Evolutionary conservation across 768 basidiomycete genomes (phyloP), one percentile per base, ranked within the genome.

Genomic region (Candolleomyces efflorescens): DNA sequence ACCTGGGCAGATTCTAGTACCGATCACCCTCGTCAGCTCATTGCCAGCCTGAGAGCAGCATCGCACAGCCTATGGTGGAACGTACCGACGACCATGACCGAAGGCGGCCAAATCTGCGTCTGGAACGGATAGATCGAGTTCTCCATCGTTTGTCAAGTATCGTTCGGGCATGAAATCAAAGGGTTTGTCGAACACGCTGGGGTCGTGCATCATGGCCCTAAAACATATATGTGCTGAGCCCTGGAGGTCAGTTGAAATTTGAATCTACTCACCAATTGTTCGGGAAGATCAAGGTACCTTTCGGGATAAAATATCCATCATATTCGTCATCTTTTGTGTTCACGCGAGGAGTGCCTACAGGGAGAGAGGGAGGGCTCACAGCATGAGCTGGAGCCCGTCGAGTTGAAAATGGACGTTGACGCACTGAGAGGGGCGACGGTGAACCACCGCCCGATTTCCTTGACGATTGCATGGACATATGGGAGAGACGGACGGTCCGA

Each of bases 261-360:
- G 23, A 20, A 11, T 17, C 22, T 17, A 18, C 59, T 27, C 43
- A 67, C 66, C 66, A 68, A 18, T 44, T 55, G 44, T 65, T 68
- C 20, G 66, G 52, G 10, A 65, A 39, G 3, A 68, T 48, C 15
- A 64, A 38, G n/a, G 67, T 62, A 3, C 74, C 74, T 59, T 69
- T 68, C 10, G 75, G 74, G 41, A 75, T 71, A 39, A 64, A 65
- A 58, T 71, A 73, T 6, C 73, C 73, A 39, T 68, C 64, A 50
- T 71, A 74, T 12, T 70, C 65, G 56, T 76, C 74, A 22, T 73
- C 71, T 17, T 60, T 43, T 11, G 59, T 64, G n/a, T 54, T 46
- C 11, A 48, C 39, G 53, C 62, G 65, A 6, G 59, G 59, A n/a
- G 63, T 36, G 23, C 55, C 66, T 61, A 24, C 20, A 32, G 39